Conservation (phyloP, 306 rosid genomes). For the Trichosanthes cucumerina region DNA sequence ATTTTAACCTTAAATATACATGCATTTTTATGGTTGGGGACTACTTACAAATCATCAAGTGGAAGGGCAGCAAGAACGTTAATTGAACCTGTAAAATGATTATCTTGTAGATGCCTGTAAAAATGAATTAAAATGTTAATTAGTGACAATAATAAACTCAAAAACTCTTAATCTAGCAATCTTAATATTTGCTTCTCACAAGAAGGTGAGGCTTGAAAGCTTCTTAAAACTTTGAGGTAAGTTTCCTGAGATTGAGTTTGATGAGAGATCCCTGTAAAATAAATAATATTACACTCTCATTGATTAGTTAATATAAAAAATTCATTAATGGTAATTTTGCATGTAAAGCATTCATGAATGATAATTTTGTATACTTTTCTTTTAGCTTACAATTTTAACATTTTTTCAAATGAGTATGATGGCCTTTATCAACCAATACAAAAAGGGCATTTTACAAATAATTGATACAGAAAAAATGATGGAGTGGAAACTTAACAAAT, state of each 20-base stretch:
- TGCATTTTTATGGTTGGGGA: not conserved
- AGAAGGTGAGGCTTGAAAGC: conserved; percentile 45
- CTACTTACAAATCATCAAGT: conserved; percentile 64
- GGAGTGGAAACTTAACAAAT: too few species aligned
- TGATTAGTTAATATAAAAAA: not conserved
- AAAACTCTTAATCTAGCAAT: not conserved
- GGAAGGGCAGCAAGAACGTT: conserved; percentile 58
- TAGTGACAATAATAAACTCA: not conserved
- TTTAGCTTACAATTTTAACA: not conserved
- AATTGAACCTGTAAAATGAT: conserved; percentile 63
- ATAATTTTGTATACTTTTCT: not conserved
- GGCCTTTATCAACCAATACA: too few species aligned
- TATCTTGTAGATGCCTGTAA: conserved; percentile 62
- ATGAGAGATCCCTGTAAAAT: conserved; percentile 62
- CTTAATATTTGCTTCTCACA: conserved; percentile 37
- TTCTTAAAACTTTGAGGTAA: conserved; percentile 75
- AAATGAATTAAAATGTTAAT: conserved; percentile 15
- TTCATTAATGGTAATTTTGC: too few species aligned
- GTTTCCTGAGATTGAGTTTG: conserved; percentile 62
- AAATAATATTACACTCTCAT: not conserved
- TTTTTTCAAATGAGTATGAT: too few species aligned
- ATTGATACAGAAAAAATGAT: too few species aligned
- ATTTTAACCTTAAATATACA: not conserved
- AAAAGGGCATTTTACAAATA: too few species aligned
- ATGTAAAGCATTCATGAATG: not conserved